Conservation (phyloP, 805 yeast genomes). For the Lipomyces chichibuensis region DNA sequence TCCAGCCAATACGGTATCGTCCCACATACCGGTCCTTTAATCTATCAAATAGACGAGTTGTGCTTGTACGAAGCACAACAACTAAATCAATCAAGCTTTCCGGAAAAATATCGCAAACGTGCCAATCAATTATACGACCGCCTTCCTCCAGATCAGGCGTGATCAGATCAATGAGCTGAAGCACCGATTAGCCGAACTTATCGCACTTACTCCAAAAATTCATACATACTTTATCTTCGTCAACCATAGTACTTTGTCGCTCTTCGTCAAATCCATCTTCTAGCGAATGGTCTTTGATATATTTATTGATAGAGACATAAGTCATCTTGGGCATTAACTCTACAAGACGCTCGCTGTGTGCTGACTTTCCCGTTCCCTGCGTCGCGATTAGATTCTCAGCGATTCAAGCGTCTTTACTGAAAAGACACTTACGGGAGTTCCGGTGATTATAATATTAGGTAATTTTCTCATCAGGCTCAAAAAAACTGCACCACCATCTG, state of each 20-base stretch:
- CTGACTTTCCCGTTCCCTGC: conserved; percentile 79
- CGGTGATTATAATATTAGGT: conserved; percentile 85
- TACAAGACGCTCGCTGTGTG: conserved; percentile 66
- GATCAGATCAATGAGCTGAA: conserved; percentile 67
- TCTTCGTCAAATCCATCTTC: conserved; percentile 84
- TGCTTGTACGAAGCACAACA: conserved; percentile 81
- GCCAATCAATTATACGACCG: conserved; percentile 95
- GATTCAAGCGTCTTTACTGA: neutral
- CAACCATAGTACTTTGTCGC: conserved; percentile 84
- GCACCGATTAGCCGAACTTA: neutral
- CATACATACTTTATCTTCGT: conserved; percentile 69
- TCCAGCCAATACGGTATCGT: neutral
- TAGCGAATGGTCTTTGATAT: conserved; percentile 76
- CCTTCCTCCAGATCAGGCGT: conserved; percentile 81
- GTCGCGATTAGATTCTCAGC: neutral
- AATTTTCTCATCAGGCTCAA: conserved; percentile 16
- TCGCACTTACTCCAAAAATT: neutral
- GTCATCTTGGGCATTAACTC: conserved; percentile 55
- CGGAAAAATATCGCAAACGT: conserved; percentile 93
- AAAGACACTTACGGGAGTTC: conserved; percentile 72
- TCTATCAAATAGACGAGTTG: conserved; percentile 71
- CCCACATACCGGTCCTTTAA: conserved; percentile 56
- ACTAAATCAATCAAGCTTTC: conserved; percentile 91
- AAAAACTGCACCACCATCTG: neutral
- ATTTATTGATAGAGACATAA: conserved; percentile 71